Evolutionary conservation across 352 stramenopile genomes (phyloP).

Genomic region (Phytophthora cryptogea): DNA sequence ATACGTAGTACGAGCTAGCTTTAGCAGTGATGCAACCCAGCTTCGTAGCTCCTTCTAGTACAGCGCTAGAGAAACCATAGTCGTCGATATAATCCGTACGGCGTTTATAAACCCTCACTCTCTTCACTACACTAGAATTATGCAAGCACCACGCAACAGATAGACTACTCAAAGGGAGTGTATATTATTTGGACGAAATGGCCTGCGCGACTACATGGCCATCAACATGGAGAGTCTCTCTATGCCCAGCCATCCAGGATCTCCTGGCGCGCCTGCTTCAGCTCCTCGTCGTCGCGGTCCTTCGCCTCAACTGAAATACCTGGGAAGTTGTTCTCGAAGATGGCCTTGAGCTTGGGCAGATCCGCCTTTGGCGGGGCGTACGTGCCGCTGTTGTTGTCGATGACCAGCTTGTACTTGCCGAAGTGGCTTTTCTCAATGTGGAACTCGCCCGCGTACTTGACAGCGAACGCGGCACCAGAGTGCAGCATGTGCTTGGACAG

Average conservation of each 20-base stretch:
- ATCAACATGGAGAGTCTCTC: not conserved
- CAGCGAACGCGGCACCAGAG: constrained; percentile 28
- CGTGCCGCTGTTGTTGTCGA: constrained; percentile 54
- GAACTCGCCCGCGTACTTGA: constrained; percentile 48
- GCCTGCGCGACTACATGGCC: not conserved
- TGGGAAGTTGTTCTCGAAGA: constrained; percentile 43
- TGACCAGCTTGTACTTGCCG: constrained; percentile 37
- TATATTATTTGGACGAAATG: not conserved
- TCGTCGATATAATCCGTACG: not conserved
- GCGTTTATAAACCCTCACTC: not conserved
- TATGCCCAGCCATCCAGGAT: constrained; percentile 42
- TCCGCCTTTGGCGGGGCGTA: constrained; percentile 40
- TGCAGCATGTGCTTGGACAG: constrained; percentile 54
- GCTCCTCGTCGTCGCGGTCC: constrained; percentile 32
- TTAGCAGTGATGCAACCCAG: too few relatives aligned
- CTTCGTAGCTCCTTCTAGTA: not conserved
- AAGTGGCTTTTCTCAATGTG: constrained; percentile 34
- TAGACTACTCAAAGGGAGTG: not conserved
- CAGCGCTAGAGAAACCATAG: not conserved
- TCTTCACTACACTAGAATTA: not conserved
- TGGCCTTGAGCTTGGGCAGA: constrained; percentile 35
- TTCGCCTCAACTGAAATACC: constrained; percentile 32
- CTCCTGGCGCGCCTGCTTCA: constrained; percentile 31
- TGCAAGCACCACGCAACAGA: not conserved
- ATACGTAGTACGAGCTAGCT: too few relatives aligned